Base-by-base conservation (phyloP, 2,329 filamentous ascomycete species). In the Xylariales sp. region DNA sequence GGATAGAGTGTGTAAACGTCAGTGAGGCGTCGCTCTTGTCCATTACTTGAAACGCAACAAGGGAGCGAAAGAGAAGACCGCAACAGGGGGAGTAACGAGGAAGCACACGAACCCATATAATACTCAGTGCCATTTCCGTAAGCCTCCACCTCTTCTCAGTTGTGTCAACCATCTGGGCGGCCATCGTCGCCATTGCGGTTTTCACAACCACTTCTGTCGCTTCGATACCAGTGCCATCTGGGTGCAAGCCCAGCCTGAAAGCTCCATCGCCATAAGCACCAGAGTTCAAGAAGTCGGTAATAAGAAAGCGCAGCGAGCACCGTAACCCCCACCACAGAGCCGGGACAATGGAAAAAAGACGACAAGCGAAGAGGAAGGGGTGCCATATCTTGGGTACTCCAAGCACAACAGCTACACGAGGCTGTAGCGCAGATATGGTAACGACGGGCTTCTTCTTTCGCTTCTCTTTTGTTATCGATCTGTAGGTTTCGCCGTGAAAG, bases 321-420 rank as follows among this genome's bases (percentile, higher is more conserved):
- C 81, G 78, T 42, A 86, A 54, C 12, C 81, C 85, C 81, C 82
- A 88, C 74, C 76, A 85, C 32, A 80, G 68, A 36, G 83, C 81
- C 13, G 87, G 85, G 16, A 74, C 70, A 37, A 85, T 79, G 42
- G 83, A 88, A 44, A 85, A 64, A 17, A 84, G 76, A n/a, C 87
- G 80, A 49, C 84, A 81, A 45, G 83, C 67, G 46, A 88, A 78
- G 38, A 91, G 72, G 41, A 83, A 81, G 29, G 84, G 69, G 57
- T 90, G 82, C 82, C 85, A 91, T 44, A 71, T 72, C 45, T 72
- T 71, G 38, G 83, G 80, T 13, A 93, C 78, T 36, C 86, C 85
- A 32, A 91, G 73, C 21, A 88, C 76, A 50, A 89, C 84, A 45
- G 86, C 86, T 40, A 91, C 79, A 40, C 85, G 84, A 11, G 86